Evolutionary conservation across 1,284 basidiomycete genomes (phyloP).

Genomic region (Xanthoconium separans): DNA sequence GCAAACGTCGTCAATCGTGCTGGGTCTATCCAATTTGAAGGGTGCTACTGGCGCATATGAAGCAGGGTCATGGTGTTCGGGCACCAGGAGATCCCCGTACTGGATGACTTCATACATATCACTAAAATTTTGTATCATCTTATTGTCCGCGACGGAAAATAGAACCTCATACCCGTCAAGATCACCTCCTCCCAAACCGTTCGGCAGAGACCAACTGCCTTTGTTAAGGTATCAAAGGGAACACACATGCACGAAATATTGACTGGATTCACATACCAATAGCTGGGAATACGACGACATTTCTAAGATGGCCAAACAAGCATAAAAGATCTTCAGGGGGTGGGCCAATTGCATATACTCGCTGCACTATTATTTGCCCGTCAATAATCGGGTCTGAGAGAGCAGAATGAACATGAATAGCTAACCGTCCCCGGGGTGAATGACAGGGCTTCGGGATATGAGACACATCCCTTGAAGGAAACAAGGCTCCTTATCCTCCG

Average conservation of each 20-base stretch:
- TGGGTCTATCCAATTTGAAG: slow-evolving; percentile 50
- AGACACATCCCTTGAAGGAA: slow-evolving; percentile 56
- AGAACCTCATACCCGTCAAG: slow-evolving; percentile 7
- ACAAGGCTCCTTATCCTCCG: slow-evolving; percentile 42
- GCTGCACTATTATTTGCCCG: slow-evolving; percentile 48
- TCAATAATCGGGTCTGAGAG: not conserved
- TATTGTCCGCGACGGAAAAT: slow-evolving; percentile 14
- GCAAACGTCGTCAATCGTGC: slow-evolving; percentile 72
- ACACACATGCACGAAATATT: not conserved
- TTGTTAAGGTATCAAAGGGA: not conserved
- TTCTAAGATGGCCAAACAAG: slow-evolving; percentile 46
- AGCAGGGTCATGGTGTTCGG: slow-evolving; percentile 48
- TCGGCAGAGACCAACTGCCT: slow-evolving; percentile 12
- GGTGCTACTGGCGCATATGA: slow-evolving; percentile 46
- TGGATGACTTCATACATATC: slow-evolving; percentile 56
- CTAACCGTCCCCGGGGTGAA: slow-evolving; percentile 67
- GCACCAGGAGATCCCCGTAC: slow-evolving; percentile 52
- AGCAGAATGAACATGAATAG: slow-evolving; percentile 3
- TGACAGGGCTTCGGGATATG: slow-evolving; percentile 64
- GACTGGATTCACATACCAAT: slow-evolving; percentile 2
- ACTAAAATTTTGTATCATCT: slow-evolving; percentile 31
- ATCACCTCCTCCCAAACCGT: slow-evolving; percentile 9
- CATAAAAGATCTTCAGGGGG: slow-evolving; percentile 58
- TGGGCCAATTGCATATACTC: slow-evolving; percentile 67
- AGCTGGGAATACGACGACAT: slow-evolving; percentile 9